Percentiles rank a stretch among this genome's conserved stretches.
These are phyloP conservation scores for Micractinium sp. DNA, from an alignment of 139 green algal species.

Conservation along the genomic window DNA sequence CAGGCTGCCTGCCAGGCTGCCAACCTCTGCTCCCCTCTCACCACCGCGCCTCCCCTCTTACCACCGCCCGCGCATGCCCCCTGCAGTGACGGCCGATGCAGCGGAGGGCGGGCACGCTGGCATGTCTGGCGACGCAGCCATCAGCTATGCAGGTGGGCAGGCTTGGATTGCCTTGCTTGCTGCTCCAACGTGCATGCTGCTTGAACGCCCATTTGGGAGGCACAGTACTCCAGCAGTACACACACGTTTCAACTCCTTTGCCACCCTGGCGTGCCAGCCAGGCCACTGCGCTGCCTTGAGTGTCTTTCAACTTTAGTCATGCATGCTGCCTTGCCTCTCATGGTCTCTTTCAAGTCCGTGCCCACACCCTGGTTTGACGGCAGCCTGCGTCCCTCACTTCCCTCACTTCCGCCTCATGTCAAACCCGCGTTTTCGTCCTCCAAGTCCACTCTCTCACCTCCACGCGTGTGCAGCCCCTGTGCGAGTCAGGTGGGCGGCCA, in stretches of 20 bases:
- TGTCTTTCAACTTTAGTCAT: neutral
- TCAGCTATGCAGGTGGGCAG: conserved; percentile 24
- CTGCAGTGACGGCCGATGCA: conserved; percentile 14
- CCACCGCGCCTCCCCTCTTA: no score
- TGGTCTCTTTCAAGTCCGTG: neutral
- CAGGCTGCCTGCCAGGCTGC: neutral
- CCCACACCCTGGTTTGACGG: neutral
- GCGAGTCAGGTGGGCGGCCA: no score
- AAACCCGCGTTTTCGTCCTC: neutral
- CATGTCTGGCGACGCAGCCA: conserved; percentile 7
- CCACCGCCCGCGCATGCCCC: no score
- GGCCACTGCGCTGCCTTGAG: neutral
- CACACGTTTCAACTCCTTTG: no score
- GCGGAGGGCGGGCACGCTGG: neutral
- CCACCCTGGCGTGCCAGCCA: no score
- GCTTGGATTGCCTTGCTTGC: neutral
- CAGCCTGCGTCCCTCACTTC: neutral
- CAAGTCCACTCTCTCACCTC: neutral
- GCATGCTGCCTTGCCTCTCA: neutral
- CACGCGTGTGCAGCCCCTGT: neutral
- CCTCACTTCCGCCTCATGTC: neutral
- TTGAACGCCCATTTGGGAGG: no score
- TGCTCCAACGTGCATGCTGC: neutral
- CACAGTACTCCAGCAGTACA: no score
- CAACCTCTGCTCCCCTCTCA: no score